These are phyloP conservation scores for Candida albicans DNA, from an alignment of 1,139 yeast species.

Conservation along the genomic window DNA sequence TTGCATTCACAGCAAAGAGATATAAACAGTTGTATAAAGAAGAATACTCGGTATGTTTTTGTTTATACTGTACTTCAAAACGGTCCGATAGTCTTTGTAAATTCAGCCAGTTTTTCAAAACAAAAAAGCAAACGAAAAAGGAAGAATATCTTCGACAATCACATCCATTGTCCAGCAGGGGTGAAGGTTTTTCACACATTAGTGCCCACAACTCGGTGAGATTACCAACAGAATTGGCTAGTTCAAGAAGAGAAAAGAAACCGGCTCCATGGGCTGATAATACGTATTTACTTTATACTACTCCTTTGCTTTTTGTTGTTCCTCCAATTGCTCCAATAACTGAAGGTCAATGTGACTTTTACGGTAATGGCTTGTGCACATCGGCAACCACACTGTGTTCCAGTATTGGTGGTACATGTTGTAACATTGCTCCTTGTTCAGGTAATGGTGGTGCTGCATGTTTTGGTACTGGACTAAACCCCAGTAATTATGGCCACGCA, in stretches of 20 bases:
- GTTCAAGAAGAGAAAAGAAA: slow-evolving; percentile 3
- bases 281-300: slow-evolving; percentile 1
- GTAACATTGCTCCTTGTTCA: slow-evolving; percentile 4
- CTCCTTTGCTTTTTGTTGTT: slow-evolving; percentile 4
- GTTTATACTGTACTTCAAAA: slow-evolving; percentile 15
- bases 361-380: slow-evolving; percentile 4
- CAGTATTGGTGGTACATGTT: slow-evolving; percentile 4
- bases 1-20: slow-evolving; percentile 15
- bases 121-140: neutral
- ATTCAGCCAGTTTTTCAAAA: slow-evolving; percentile 1
- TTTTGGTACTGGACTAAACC: slow-evolving; percentile 1
- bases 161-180: slow-evolving; percentile 1
- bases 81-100: slow-evolving; percentile 1
- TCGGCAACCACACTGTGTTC: slow-evolving; percentile 3
- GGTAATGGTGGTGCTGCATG: slow-evolving; percentile 4
- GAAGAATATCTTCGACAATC: neutral
- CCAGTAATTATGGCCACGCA: slow-evolving; percentile 1
- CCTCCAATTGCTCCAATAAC: slow-evolving; percentile 8
- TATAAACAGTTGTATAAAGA: slow-evolving; percentile 14
- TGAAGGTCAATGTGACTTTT: slow-evolving; percentile 1
- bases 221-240: slow-evolving; percentile 11
- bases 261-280: slow-evolving; percentile 6
- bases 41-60: slow-evolving; percentile 17
- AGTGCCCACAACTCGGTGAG: slow-evolving; percentile 6
- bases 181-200: slow-evolving; percentile 1